These are phyloP conservation scores for Rauvolfia tetraphylla DNA, from an alignment of 257 asterid species.

Conservation along the genomic window DNA sequence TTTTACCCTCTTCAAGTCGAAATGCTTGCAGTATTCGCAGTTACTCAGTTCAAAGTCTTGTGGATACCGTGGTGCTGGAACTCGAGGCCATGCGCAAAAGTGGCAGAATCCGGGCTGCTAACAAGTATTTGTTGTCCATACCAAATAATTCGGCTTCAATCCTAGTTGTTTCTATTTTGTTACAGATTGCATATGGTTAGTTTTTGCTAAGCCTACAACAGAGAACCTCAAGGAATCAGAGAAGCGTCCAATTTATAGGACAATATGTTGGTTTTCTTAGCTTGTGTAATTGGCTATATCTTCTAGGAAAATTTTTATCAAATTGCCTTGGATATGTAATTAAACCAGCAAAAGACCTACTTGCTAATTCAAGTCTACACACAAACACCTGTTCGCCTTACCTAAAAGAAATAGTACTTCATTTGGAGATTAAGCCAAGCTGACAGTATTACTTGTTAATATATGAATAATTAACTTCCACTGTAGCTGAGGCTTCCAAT, in stretches of 20 bases:
- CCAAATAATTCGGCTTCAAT: neutral
- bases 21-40: slow-evolving; percentile 36
- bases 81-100: slow-evolving; percentile 47
- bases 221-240: neutral
- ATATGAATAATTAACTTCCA: neutral
- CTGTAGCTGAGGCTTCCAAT: neutral
- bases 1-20: slow-evolving; percentile 26
- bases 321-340: neutral
- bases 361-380: neutral
- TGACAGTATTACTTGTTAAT: neutral
- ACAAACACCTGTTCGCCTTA: neutral
- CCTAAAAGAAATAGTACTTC: neutral
- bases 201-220: neutral
- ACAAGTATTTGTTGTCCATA: slow-evolving; percentile 42
- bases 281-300: neutral
- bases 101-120: slow-evolving; percentile 52
- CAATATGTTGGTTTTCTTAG: neutral
- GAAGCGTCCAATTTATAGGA: neutral
- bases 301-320: no score
- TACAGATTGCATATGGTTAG: neutral
- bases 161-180: no score
- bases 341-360: neutral
- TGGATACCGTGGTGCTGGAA: slow-evolving; percentile 54
- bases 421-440: neutral
- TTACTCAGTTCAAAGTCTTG: slow-evolving; percentile 57